Conservation (phyloP, 176 grass and related monocot genomes). For the Dactylis glomerata region DNA sequence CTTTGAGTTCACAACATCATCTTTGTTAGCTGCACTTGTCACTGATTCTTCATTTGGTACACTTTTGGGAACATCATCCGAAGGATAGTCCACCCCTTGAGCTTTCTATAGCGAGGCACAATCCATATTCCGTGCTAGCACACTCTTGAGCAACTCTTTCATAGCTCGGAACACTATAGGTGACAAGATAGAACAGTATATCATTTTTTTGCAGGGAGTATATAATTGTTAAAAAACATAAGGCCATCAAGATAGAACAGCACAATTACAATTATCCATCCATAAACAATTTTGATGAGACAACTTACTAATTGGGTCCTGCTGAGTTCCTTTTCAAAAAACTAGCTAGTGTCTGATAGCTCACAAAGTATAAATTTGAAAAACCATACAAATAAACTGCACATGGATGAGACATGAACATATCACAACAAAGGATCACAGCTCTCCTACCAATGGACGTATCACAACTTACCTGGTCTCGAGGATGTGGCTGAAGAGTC, state of each 20-base stretch:
- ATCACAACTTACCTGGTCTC: constrained; percentile 78
- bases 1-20: background rate
- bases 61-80: background rate
- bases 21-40: background rate
- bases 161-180: background rate
- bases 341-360: background rate
- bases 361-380: no score
- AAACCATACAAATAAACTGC: no score
- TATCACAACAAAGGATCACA: no score
- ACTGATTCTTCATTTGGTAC: background rate
- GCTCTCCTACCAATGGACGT: no score
- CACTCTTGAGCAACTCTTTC: background rate
- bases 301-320: no score
- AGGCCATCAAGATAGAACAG: background rate
- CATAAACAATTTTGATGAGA: no score
- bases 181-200: background rate
- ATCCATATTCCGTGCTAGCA: background rate
- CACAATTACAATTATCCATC: background rate
- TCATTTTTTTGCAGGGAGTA: background rate
- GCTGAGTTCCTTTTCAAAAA: background rate
- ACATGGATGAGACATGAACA: no score
- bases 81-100: background rate
- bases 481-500: constrained; percentile 70
- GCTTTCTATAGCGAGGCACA: background rate
- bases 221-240: background rate